These are phyloP conservation scores for Ceratobasidium sp. DNA, from an alignment of 1,284 basidiomycete species.

Conservation along the genomic window DNA sequence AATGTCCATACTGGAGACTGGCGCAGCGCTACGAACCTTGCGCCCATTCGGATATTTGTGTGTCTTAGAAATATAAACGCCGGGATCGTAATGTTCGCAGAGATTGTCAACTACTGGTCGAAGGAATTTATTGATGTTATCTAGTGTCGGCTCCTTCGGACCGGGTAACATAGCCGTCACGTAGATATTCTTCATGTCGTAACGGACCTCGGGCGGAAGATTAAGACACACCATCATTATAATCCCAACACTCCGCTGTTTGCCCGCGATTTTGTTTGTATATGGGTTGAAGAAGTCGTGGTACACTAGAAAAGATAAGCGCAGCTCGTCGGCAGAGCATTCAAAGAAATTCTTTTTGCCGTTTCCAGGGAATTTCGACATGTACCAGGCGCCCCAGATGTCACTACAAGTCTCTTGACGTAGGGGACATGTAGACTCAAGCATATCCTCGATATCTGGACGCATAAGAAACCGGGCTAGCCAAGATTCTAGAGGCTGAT, in stretches of 20 bases:
- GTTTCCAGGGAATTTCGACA: conserved; percentile 53
- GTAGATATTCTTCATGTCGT: conserved; percentile 58
- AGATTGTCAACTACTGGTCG: conserved; percentile 55
- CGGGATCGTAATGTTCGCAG: conserved; percentile 54
- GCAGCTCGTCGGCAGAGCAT: conserved; percentile 49
- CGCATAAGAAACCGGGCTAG: conserved; percentile 25
- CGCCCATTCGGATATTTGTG: conserved; percentile 27
- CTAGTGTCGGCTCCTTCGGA: conserved; percentile 48
- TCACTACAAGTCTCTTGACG: background rate
- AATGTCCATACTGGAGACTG: conserved; percentile 4
- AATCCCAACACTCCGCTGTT: conserved; percentile 55
- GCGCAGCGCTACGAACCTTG: background rate
- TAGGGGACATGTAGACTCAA: background rate
- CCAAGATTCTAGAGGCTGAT: conserved; percentile 32
- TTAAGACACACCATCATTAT: conserved; percentile 60
- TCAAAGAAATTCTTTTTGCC: conserved; percentile 49
- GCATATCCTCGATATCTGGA: conserved; percentile 37
- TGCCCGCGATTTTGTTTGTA: conserved; percentile 54
- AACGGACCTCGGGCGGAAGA: conserved; percentile 57
- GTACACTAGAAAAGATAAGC: conserved; percentile 55
- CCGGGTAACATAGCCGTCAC: conserved; percentile 58
- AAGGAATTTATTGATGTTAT: conserved; percentile 56
- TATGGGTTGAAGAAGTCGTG: conserved; percentile 62
- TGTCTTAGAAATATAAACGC: conserved; percentile 52
- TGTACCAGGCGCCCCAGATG: conserved; percentile 54